Base-by-base conservation (phyloP, 306 rosid genomes). In the Canavalia gladiata region DNA sequence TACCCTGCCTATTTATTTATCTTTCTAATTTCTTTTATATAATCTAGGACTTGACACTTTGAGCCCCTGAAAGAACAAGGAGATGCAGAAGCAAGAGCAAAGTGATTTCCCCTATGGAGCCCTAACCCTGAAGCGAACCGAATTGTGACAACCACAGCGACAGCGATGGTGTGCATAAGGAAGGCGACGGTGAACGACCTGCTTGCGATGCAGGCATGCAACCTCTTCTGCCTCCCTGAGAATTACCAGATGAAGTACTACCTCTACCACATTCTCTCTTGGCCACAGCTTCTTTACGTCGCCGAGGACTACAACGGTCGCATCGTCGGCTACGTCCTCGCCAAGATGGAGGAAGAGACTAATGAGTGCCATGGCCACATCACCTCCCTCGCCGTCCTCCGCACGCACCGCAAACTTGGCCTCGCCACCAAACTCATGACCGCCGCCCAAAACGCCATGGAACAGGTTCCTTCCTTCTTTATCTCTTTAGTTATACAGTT, bases 291-390 rank as follows among this genome's bases (percentile, higher is more conserved):
- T 0, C 99, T 96, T 70, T 93, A 96, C 87, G 99, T 96, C 39
- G 99, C 98, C 6, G 99, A 96, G 28, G 99, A 96, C 81, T 92
- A 93, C 92, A 96, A 96, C 72, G 94, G 97, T 8, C 90, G 88
- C 43, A 96, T 96, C 81, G 99, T 96, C 71, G 99, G 99, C 8
- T 96, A 96, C 67, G 99, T 96, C 10, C 72, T 96, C 41, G 99
- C 99, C 75, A 96, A 93, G 81, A 93, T 96, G 97, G 97, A 96
- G 30, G 99, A 96, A 69, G 98, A 96, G 50, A 90, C 90, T 71
- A 90, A 85, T 88, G 98, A 93, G 88, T 96, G 98, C 56, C 99
- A 96, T 71, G 99, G 99, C 81, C 99, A 96, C 87, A 96, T 96
- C 65, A 96, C 98, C 80, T 96, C 99, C 56, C 94, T 96, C 42